phyloP scores from a whole-genome alignment of 75 land plant species.

The Adiantum capillusveneris region DNA sequence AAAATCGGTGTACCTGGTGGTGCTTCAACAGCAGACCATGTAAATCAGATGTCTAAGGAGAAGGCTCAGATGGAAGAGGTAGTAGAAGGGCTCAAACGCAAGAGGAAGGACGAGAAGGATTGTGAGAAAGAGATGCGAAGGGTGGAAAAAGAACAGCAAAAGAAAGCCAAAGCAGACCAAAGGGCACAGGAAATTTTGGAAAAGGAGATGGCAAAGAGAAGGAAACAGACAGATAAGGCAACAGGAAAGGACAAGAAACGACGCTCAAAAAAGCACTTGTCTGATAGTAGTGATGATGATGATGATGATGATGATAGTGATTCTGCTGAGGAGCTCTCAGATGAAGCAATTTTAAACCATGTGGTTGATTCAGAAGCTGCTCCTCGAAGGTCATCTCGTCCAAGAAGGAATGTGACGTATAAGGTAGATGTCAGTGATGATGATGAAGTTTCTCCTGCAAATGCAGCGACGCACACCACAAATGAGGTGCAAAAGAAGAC shows the following conservation, averaged over 20 bases:
- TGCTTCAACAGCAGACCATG: not conserved
- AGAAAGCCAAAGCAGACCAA: not conserved
- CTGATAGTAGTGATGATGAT: slow-evolving; percentile 32
- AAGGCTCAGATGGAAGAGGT: not conserved
- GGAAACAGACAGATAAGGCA: not conserved
- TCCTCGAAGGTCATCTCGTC: slow-evolving; percentile 39
- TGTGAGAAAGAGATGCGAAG: not conserved
- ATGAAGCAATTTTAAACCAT: not conserved
- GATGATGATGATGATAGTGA: slow-evolving; percentile 12
- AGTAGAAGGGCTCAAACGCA: not conserved
- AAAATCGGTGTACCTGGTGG: not conserved
- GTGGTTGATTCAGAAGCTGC: not conserved
- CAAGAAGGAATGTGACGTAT: slow-evolving; percentile 43
- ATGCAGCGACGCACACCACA: slow-evolving; percentile 20
- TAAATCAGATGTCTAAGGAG: not conserved
- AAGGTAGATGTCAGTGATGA: slow-evolving; percentile 44
- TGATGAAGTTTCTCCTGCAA: slow-evolving; percentile 31
- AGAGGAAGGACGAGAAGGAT: slow-evolving; percentile 7
- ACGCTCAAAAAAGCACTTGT: slow-evolving; percentile 15
- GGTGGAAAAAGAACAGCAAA: not conserved
- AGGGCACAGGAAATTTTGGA: slow-evolving; percentile 2
- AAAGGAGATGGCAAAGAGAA: not conserved
- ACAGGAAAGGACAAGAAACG: not conserved
- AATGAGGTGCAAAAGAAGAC: slow-evolving; percentile 1
- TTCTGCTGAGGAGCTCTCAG: slow-evolving; percentile 19